These are phyloP conservation scores for Saccharum spontaneum DNA, from an alignment of 176 grass and related monocot genomes.

Conservation along the genomic window DNA sequence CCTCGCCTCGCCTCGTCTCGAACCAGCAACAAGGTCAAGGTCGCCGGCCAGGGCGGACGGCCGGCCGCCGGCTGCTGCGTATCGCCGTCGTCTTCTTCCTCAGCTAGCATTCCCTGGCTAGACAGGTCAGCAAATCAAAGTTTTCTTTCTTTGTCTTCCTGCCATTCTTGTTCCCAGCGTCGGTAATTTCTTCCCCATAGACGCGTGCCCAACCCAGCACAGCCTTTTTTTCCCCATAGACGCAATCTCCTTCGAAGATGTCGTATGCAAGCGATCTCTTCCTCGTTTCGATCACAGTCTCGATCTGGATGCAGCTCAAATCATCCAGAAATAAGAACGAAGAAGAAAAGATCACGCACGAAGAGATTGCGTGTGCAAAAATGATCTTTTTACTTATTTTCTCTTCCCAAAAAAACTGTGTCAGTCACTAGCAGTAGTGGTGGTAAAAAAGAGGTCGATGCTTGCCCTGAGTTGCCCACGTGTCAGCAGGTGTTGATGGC, in stretches of 20 bases:
- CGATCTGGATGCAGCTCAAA: background rate
- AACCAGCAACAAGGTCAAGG: too few relatives aligned
- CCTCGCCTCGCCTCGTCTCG: background rate
- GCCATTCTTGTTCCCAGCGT: background rate
- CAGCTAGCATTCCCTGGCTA: background rate
- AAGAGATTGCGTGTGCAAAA: background rate
- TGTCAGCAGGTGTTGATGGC: conserved; percentile 5
- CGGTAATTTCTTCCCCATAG: too few relatives aligned
- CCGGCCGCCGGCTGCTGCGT: background rate
- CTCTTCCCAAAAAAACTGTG: background rate
- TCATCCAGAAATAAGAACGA: background rate
- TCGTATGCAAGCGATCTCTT: background rate
- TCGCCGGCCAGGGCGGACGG: background rate
- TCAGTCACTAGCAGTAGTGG: background rate
- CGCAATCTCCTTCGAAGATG: background rate
- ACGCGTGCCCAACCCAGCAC: background rate
- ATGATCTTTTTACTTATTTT: background rate
- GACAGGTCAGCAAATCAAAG: background rate
- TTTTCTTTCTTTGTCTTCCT: background rate
- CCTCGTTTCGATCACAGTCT: background rate
- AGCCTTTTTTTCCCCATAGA: background rate
- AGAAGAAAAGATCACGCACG: background rate
- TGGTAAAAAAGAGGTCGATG: too few relatives aligned
- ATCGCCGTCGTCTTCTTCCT: too few relatives aligned
- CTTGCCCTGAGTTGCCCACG: background rate